Conservation (phyloP, 177 flowering plant species). For the Vitis hybrid region DNA sequence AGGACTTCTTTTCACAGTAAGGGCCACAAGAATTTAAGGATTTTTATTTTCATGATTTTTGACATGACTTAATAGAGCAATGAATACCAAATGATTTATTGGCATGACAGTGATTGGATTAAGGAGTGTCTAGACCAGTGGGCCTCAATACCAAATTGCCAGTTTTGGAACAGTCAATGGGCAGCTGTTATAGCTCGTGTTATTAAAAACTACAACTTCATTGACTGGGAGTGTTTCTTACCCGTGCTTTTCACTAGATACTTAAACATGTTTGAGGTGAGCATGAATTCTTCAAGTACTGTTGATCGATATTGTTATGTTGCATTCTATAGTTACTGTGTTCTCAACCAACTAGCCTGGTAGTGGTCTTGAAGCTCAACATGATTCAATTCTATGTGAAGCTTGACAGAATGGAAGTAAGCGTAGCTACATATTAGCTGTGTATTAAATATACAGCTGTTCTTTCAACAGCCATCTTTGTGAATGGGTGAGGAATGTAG, state of each 20-base stretch:
- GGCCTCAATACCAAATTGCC: slow-evolving; percentile 85
- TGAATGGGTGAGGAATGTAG: background rate
- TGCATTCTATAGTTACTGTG: background rate
- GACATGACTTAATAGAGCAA: slow-evolving; percentile 1
- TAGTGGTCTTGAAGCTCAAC: background rate
- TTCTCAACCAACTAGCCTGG: background rate
- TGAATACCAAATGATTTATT: slow-evolving; percentile 5
- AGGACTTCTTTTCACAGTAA: slow-evolving; percentile 79
- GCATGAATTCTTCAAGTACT: slow-evolving; percentile 8
- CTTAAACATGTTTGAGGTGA: slow-evolving; percentile 93
- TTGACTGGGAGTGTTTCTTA: slow-evolving; percentile 76
- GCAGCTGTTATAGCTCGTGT: slow-evolving; percentile 77
- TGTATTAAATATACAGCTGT: background rate
- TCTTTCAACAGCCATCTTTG: background rate
- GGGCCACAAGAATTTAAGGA: slow-evolving; percentile 18
- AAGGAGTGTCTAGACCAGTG: slow-evolving; percentile 59
- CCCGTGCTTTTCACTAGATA: slow-evolving; percentile 72
- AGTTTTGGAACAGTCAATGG: slow-evolving; percentile 98
- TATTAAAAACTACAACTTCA: slow-evolving; percentile 55
- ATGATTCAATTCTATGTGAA: background rate
- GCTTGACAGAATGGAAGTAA: background rate
- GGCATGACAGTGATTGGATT: slow-evolving; percentile 64
- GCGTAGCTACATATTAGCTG: too few relatives aligned
- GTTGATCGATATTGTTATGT: background rate
- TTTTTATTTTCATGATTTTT: slow-evolving; percentile 4